Conservation (phyloP, 1,284 basidiomycete species). For the Irpex sp. region DNA sequence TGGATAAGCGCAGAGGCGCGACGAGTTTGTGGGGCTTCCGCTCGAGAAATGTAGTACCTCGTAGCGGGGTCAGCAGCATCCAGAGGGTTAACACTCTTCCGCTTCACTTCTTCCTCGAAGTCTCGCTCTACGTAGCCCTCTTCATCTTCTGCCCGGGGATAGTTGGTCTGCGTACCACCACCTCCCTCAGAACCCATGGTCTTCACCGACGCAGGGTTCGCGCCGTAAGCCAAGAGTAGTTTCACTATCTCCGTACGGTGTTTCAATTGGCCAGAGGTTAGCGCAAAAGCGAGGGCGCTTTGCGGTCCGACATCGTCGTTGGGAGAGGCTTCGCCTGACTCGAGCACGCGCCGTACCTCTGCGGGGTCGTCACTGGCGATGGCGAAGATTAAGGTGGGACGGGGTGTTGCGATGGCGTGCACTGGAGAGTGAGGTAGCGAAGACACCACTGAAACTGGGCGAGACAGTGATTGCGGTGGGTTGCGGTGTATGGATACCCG, state of each 20-base stretch:
- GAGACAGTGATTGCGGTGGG: constrained; percentile 11
- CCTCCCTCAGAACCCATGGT: constrained; percentile 15
- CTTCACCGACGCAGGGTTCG: constrained; percentile 51
- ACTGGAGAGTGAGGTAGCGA: constrained; percentile 29
- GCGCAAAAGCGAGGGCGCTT: constrained; percentile 66
- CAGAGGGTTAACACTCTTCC: constrained; percentile 30
- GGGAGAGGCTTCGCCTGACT: constrained; percentile 59
- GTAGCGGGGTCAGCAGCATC: constrained; percentile 66
- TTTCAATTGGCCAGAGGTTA: constrained; percentile 61
- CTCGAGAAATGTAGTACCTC: constrained; percentile 69
- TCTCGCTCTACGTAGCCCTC: not conserved
- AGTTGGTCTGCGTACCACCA: not conserved
- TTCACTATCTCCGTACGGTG: constrained; percentile 74
- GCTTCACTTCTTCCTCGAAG: not conserved
- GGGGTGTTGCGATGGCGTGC: constrained; percentile 46
- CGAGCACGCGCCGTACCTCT: constrained; percentile 63
- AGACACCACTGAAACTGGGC: constrained; percentile 18
- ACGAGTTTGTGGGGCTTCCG: constrained; percentile 55
- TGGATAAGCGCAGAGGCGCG: constrained; percentile 63
- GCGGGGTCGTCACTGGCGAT: constrained; percentile 73
- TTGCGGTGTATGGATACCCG: too few relatives aligned
- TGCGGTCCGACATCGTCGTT: constrained; percentile 74
- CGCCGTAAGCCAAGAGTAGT: constrained; percentile 68
- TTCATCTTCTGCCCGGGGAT: not conserved
- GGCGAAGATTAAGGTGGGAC: constrained; percentile 70